Base-by-base conservation (phyloP, 1,284 basidiomycete genomes). In the Testicularia cyperi region DNA sequence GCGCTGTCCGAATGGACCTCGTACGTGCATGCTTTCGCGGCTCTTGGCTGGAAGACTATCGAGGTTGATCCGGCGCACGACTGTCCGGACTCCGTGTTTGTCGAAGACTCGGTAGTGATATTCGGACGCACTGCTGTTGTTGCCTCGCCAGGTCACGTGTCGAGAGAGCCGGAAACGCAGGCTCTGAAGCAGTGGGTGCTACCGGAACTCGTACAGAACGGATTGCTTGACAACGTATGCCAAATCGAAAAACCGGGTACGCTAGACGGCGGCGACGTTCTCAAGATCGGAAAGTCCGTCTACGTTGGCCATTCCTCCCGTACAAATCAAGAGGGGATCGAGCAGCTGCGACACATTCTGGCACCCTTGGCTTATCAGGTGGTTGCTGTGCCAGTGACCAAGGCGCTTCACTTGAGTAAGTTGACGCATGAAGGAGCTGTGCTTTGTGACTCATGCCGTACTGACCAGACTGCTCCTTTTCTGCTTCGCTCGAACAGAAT, bases 351-450 rank as follows among this genome's bases (percentile, higher is more conserved):
- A 12, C n/a, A 22, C 15, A 12, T 38, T 8, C 28, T 54, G 12
- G 25, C 18, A 13, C 27, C 27, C 0, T 22, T 36, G 7, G 53
- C 41, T 6, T 57, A 40, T 19, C 15, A 25, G n/a, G 43, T 61
- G 15, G 15, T 26, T 6, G 35, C 24, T 15, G 41, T 61, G 6
- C 45, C 46, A 2, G 46, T 61, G 14, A 44, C 34, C 20, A 57
- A 57, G 34, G 57, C 57, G 7, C 25, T 61, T 13, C 57, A 61
- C 38, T 40, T 61, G 6, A 61, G 49, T 55, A 21, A 45, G 54
- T 52, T 4, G n/a, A n/a, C n/a, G n/a, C n/a, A n/a, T n/a, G n/a
- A n/a, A n/a, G 10, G 10, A 27, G 9, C 26, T n/a, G 15, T 18
- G 5, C 10, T 35, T 5, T 20, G n/a, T 21, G n/a, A 16, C 30